These are phyloP conservation scores for Favolaschia claudopus DNA, from an alignment of 768 basidiomycete genomes.

Conservation along the genomic window DNA sequence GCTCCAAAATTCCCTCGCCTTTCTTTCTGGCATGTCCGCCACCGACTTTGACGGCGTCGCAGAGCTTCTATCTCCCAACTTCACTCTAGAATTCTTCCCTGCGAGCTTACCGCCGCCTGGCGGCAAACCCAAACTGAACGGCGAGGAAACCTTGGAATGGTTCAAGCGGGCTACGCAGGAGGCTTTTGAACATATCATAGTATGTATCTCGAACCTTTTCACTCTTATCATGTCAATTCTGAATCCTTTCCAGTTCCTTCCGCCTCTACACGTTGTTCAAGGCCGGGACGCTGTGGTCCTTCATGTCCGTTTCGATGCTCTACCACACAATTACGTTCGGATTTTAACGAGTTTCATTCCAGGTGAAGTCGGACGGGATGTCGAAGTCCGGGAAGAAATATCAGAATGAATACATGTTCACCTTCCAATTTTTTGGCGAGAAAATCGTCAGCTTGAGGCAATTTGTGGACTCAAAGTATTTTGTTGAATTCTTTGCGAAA, in stretches of 20 bases:
- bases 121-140: not conserved
- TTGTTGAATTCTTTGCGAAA: not conserved
- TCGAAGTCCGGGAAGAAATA: conserved; percentile 2
- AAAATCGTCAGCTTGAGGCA: conserved; percentile 22
- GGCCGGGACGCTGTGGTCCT: not conserved
- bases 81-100: conserved; percentile 5
- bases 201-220: not conserved
- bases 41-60: not conserved
- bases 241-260: not conserved
- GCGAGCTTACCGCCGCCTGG: not conserved
- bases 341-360: not conserved
- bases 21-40: not conserved
- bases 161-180: not conserved
- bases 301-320: not conserved
- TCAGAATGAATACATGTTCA: conserved; percentile 27
- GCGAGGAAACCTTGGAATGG: not conserved
- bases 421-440: conserved; percentile 19
- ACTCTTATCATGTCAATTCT: too few relatives aligned
- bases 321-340: not conserved
- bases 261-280: not conserved
- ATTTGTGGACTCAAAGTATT: conserved; percentile 23
- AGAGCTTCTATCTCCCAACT: not conserved
- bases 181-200: not conserved
- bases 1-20: conserved; percentile 1
- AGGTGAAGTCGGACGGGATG: not conserved